phyloP scores from a whole-genome alignment of 192 early-diverging fungal species.

The Backusella sp. region DNA sequence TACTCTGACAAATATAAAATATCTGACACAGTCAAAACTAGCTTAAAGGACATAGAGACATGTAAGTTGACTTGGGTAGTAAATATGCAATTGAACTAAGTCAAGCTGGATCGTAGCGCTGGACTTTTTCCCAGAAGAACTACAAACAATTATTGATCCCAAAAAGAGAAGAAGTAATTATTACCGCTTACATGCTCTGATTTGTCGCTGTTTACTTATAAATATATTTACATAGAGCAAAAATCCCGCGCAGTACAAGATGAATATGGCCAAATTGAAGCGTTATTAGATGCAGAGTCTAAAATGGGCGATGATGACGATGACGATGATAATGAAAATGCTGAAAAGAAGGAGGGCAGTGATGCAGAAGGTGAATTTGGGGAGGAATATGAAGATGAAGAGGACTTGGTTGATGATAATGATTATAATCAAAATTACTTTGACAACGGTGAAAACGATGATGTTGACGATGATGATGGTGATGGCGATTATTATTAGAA shows the following conservation, averaged over 20 bases:
- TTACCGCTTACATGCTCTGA: background rate
- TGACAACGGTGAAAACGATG: constrained; percentile 40
- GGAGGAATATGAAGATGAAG: constrained; percentile 32
- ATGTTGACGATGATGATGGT: constrained; percentile 34
- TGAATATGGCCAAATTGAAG: constrained; percentile 29
- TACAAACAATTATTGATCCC: constrained; percentile 31
- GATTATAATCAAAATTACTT: constrained; percentile 43
- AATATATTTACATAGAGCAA: constrained; percentile 14
- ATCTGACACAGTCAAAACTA: background rate
- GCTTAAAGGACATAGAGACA: constrained; percentile 22
- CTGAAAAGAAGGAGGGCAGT: constrained; percentile 22
- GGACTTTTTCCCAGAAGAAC: constrained; percentile 37
- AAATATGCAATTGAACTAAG: background rate
- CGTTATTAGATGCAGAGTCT: constrained; percentile 24
- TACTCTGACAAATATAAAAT: constrained; percentile 36
- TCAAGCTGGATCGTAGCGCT: constrained; percentile 15
- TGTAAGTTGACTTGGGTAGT: constrained; percentile 10
- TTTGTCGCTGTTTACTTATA: background rate
- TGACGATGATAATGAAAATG: constrained; percentile 28
- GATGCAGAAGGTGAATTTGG: constrained; percentile 24
- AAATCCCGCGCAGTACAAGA: constrained; percentile 10
- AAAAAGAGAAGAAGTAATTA: constrained; percentile 18
- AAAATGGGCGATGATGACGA: constrained; percentile 11
- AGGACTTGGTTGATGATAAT: constrained; percentile 38
- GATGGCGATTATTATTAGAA: background rate